Evolutionary conservation across 78 protist genomes (phyloP).

Genomic region (Pigoraptor vietnamica): DNA sequence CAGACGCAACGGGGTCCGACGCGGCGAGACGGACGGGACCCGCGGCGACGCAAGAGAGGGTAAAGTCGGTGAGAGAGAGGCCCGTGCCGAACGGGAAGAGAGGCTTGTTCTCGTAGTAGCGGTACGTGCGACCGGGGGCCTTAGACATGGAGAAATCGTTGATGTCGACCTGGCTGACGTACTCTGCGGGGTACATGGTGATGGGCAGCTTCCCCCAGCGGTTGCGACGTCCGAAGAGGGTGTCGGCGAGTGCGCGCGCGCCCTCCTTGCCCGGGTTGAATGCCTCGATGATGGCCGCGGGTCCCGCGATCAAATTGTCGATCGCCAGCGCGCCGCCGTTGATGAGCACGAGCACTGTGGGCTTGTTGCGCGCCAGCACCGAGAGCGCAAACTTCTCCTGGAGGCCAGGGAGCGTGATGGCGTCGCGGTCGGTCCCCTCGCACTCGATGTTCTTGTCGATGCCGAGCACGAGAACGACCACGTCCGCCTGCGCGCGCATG

Average conservation of each 20-base stretch:
- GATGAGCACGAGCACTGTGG: slow-evolving; percentile 23
- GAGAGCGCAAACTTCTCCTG: background rate
- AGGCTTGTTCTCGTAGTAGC: slow-evolving; percentile 36
- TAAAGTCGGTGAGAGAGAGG: background rate
- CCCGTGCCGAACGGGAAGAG: background rate
- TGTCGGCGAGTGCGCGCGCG: slow-evolving; percentile 33
- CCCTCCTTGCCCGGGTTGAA: slow-evolving; percentile 45
- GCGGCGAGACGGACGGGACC: background rate
- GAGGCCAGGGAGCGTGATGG: slow-evolving; percentile 24
- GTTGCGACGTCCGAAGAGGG: slow-evolving; percentile 25
- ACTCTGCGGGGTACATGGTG: slow-evolving; percentile 31
- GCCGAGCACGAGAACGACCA: slow-evolving; percentile 18
- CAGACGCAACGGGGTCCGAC: background rate
- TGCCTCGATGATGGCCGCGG: slow-evolving; percentile 32
- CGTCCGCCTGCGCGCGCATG: slow-evolving; percentile 10
- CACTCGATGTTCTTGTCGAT: slow-evolving; percentile 12
- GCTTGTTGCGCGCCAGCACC: background rate
- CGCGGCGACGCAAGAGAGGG: background rate
- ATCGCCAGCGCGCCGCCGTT: slow-evolving; percentile 43
- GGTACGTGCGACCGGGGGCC: slow-evolving; percentile 44
- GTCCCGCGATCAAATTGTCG: background rate
- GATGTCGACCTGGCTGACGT: slow-evolving; percentile 1
- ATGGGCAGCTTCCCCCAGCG: slow-evolving; percentile 30
- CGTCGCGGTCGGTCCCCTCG: slow-evolving; percentile 17
- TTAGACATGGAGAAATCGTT: slow-evolving; percentile 8